Evolutionary conservation across 441 rosid genomes (phyloP).

Genomic region (Gossypium aridum): DNA sequence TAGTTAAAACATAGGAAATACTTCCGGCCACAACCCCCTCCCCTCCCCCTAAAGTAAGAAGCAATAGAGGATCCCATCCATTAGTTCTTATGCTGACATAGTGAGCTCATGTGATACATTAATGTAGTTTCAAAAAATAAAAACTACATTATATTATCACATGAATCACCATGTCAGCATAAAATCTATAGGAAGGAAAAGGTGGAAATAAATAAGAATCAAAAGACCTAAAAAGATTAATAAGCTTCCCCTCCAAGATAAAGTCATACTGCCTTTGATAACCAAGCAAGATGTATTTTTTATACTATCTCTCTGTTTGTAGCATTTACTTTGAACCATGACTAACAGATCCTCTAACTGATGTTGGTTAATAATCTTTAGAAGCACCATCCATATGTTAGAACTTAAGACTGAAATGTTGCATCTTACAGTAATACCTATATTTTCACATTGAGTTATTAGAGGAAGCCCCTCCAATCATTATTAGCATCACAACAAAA

Average conservation of each 20-base stretch:
- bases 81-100: not conserved
- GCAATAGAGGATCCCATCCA: not conserved
- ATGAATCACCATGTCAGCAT: not conserved
- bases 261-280: not conserved
- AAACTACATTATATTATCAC: constrained; percentile 4
- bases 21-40: not conserved
- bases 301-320: not conserved
- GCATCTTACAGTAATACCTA: not conserved
- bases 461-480: not conserved
- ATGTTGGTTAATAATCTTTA: not conserved
- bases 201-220: not conserved
- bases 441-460: not conserved
- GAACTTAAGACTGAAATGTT: not conserved
- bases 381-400: not conserved
- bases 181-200: not conserved
- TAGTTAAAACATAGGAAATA: not conserved
- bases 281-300: not conserved
- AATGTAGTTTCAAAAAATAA: not conserved
- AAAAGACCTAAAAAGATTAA: not conserved
- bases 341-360: not conserved
- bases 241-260: not conserved
- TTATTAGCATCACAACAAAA: not conserved
- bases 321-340: not conserved
- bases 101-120: constrained; percentile 1
- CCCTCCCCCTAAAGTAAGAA: not conserved